These are phyloP conservation scores for Candida tropicalis DNA, from an alignment of 1,139 yeast genomes.

Conservation along the genomic window DNA sequence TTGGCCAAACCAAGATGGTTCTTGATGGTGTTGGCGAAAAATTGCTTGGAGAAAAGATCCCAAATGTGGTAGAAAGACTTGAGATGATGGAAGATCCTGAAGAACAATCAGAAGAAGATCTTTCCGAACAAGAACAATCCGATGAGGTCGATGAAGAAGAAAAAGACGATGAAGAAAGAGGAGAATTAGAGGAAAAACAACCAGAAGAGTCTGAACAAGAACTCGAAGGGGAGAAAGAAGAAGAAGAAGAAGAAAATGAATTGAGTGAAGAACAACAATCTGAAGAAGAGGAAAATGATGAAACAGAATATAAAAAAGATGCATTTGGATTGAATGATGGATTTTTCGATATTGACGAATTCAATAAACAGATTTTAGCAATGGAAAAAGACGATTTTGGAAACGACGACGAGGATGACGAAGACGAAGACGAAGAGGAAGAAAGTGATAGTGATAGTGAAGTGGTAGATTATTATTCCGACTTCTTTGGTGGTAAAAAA, in stretches of 20 bases:
- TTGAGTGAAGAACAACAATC: conserved; percentile 8
- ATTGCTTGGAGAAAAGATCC: conserved; percentile 38
- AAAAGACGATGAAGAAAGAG: conserved; percentile 23
- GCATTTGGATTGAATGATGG: conserved; percentile 78
- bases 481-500: conserved; percentile 31
- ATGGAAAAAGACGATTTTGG: conserved; percentile 54
- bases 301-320: conserved; percentile 38
- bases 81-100: conserved; percentile 15
- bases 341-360: conserved; percentile 83
- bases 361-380: conserved; percentile 77
- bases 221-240: no score
- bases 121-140: conserved; percentile 19
- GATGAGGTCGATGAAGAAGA: conserved; percentile 19
- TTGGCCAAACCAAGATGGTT: conserved; percentile 90
- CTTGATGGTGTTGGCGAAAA: conserved; percentile 40
- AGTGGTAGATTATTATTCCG: conserved; percentile 65
- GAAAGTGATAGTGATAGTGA: conserved; percentile 50
- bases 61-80: conserved; percentile 12
- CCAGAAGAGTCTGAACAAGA: no score
- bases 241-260: conserved; percentile 19
- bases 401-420: conserved; percentile 46
- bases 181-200: conserved; percentile 18
- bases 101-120: conserved; percentile 1
- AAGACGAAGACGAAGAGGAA: conserved; percentile 56
- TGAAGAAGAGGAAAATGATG: conserved; percentile 6